Percentiles rank a stretch among this genome's conserved stretches.
Evolutionary conservation across 192 early-diverging fungal genomes (phyloP).

Genomic region (Linderina pennispora): DNA sequence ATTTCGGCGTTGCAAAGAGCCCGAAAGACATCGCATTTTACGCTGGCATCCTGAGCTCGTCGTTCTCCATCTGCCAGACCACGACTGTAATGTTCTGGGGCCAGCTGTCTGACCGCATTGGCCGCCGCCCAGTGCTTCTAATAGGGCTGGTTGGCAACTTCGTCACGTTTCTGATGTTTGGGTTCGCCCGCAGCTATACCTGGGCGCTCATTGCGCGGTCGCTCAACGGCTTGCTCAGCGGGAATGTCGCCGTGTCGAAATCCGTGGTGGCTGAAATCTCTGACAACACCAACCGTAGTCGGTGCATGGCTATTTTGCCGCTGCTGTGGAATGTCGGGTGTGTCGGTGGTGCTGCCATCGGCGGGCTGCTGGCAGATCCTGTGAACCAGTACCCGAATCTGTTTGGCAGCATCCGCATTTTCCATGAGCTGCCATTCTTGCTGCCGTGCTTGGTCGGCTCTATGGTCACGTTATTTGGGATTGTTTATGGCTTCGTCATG

Average conservation of each 20-base stretch:
- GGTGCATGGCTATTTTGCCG: constrained; percentile 72
- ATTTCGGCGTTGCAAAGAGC: constrained; percentile 62
- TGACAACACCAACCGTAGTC: constrained; percentile 69
- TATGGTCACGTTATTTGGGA: constrained; percentile 54
- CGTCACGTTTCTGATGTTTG: constrained; percentile 66
- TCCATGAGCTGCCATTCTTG: constrained; percentile 69
- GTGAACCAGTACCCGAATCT: constrained; percentile 56
- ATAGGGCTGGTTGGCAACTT: constrained; percentile 73
- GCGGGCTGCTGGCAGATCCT: constrained; percentile 76
- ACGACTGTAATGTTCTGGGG: constrained; percentile 62
- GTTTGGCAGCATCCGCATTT: constrained; percentile 54
- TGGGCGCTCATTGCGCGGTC: constrained; percentile 59
- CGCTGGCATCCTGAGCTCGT: constrained; percentile 46
- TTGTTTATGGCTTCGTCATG: constrained; percentile 55
- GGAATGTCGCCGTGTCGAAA: constrained; percentile 74
- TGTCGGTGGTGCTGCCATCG: constrained; percentile 64
- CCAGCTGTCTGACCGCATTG: constrained; percentile 68
- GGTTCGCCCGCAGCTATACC: constrained; percentile 50
- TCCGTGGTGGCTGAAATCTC: constrained; percentile 82
- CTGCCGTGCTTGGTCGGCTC: constrained; percentile 75
- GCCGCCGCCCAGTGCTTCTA: constrained; percentile 74
- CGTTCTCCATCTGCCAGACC: constrained; percentile 50
- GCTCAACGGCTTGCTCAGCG: constrained; percentile 67
- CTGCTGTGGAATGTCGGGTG: constrained; percentile 63
- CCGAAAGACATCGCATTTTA: constrained; percentile 81